phyloP scores from a whole-genome alignment of 352 stramenopile genomes.

The Thalassiosira exigua region DNA sequence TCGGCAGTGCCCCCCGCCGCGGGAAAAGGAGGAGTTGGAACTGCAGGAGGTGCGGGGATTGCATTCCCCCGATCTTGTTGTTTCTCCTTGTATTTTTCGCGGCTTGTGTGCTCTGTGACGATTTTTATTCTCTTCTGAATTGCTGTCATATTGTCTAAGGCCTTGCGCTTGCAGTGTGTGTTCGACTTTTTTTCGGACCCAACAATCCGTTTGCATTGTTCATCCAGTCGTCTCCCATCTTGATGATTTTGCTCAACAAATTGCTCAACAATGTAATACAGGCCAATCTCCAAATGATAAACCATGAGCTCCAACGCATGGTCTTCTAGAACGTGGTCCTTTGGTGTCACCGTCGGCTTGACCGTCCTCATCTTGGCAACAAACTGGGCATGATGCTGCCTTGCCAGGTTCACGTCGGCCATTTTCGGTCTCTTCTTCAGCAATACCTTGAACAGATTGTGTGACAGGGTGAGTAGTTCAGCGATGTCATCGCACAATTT shows the following conservation, averaged over 20 bases:
- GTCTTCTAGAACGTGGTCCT: conserved; percentile 2
- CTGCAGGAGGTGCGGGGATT: no score
- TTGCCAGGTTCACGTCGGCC: neutral
- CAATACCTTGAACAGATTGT: neutral
- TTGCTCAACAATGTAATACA: conserved; percentile 7
- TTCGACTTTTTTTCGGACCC: neutral
- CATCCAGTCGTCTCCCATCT: neutral
- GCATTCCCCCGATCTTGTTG: no score
- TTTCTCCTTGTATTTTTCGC: conserved; percentile 1
- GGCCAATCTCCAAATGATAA: neutral
- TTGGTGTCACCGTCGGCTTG: conserved; percentile 1
- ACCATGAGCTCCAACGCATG: neutral
- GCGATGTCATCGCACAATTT: conserved; percentile 1
- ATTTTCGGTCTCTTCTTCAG: neutral
- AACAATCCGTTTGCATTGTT: neutral
- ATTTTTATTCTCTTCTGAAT: neutral
- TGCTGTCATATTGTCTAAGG: neutral
- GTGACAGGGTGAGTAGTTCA: neutral
- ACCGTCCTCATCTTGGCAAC: neutral
- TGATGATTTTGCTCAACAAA: conserved; percentile 16
- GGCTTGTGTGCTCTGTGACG: neutral
- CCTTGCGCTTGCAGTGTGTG: neutral
- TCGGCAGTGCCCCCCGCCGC: no score
- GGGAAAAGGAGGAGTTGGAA: no score
- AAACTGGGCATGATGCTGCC: neutral